Conservation (phyloP, 2,329 filamentous ascomycete species). For the Sporothrix pseudoabietina region DNA sequence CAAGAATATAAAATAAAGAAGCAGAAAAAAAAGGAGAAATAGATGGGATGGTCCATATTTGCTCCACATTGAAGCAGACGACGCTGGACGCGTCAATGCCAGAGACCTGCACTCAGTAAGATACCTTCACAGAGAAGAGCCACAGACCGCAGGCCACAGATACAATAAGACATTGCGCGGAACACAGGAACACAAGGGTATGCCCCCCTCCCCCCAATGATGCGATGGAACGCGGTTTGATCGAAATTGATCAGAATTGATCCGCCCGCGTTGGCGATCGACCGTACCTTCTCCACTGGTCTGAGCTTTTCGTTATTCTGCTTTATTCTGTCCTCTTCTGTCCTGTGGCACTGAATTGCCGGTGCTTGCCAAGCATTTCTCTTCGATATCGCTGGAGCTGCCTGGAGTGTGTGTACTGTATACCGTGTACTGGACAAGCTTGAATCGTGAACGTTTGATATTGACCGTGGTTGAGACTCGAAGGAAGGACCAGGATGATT, state of each 20-base stretch:
- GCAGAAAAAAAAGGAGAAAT: not conserved
- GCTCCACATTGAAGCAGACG: not conserved
- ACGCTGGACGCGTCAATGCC: conserved; percentile 20
- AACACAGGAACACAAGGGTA: conserved; percentile 22
- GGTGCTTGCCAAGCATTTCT: conserved; percentile 14
- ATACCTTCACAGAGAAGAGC: not conserved
- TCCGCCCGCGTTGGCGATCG: conserved; percentile 16
- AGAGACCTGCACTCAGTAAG: not conserved
- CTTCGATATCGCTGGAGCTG: not conserved
- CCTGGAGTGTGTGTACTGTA: not conserved
- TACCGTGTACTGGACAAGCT: not conserved
- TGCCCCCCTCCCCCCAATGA: not conserved
- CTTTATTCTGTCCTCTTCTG: not conserved
- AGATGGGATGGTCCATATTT: not conserved
- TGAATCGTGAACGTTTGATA: not conserved
- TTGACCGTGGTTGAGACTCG: not conserved
- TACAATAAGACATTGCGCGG: not conserved
- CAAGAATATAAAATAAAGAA: not conserved
- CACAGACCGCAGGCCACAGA: not conserved
- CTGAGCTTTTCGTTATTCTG: conserved; percentile 19
- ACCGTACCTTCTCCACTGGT: conserved; percentile 7
- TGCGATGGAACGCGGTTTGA: conserved; percentile 17
- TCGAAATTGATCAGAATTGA: conserved; percentile 22
- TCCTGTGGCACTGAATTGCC: conserved; percentile 9
- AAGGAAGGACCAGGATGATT: not conserved